A percentile compares a stretch with the other conserved stretches of the same genome.
These are phyloP conservation scores for Pseudopithomyces maydicus DNA, from an alignment of 2,329 filamentous ascomycete genomes.

Conservation along the genomic window DNA sequence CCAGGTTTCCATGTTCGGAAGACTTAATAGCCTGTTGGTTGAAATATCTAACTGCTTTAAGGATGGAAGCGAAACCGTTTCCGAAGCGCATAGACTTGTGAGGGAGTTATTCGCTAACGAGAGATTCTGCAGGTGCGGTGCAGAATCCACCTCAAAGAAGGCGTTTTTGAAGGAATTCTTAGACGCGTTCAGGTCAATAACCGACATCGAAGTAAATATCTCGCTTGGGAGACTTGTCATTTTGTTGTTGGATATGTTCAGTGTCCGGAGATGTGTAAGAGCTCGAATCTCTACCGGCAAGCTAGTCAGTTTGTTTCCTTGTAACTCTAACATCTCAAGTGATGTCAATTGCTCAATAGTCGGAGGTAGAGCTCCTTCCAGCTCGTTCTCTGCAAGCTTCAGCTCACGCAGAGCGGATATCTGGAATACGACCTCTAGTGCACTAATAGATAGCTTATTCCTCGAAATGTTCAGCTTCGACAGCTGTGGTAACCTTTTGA, in stretches of 20 bases:
- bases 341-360: constrained; percentile 68
- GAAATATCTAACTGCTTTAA: constrained; percentile 78
- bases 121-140: constrained; percentile 72
- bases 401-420: constrained; percentile 76
- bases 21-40: constrained; percentile 73
- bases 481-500: constrained; percentile 74
- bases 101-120: constrained; percentile 81
- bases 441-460: constrained; percentile 76
- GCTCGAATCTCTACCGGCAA: constrained; percentile 71
- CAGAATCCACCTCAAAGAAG: constrained; percentile 66
- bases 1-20: constrained; percentile 81
- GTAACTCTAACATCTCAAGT: constrained; percentile 81
- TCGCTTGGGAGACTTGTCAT: constrained; percentile 74
- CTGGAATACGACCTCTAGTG: constrained; percentile 74
- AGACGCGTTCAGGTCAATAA: constrained; percentile 74
- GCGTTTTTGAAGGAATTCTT: constrained; percentile 78
- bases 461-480: constrained; percentile 84
- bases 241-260: constrained; percentile 82
- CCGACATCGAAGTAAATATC: constrained; percentile 67
- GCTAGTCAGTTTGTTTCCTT: constrained; percentile 75
- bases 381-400: constrained; percentile 64
- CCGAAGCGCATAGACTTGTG: constrained; percentile 54
- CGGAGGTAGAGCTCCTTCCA: constrained; percentile 57
- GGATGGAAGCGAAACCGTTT: constrained; percentile 67
- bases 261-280: constrained; percentile 70